Percentiles rank a stretch among this genome's conserved stretches.
Evolutionary conservation across 208 protist genomes (phyloP).

Genomic region (Leishmania braziliensis): DNA sequence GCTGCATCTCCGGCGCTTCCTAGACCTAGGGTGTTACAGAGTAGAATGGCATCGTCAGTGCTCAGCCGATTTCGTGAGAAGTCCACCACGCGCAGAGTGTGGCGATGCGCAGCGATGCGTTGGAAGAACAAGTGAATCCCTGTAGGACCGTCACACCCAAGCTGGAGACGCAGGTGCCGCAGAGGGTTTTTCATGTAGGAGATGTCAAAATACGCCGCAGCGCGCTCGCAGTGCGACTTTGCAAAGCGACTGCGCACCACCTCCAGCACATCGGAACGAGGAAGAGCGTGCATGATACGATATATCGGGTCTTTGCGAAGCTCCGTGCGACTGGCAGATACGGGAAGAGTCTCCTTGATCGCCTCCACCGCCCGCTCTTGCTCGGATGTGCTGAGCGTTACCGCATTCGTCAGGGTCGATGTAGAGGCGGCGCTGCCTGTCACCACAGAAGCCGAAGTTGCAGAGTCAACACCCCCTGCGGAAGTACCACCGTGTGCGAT

Average conservation of each 20-base stretch:
- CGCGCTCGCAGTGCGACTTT: slow-evolving; percentile 68
- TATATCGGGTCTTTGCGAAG: slow-evolving; percentile 73
- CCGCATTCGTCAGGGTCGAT: neutral
- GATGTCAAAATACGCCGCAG: slow-evolving; percentile 70
- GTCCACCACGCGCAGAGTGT: slow-evolving; percentile 74
- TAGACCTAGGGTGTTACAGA: slow-evolving; percentile 63
- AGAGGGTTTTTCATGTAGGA: slow-evolving; percentile 82
- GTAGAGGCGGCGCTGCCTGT: neutral
- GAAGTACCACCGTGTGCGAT: neutral
- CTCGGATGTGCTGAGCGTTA: neutral
- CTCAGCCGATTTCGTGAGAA: slow-evolving; percentile 78
- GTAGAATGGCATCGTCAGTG: slow-evolving; percentile 59
- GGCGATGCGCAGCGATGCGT: slow-evolving; percentile 58
- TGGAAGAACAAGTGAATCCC: slow-evolving; percentile 77
- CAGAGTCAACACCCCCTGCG: neutral
- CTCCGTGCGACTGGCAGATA: slow-evolving; percentile 11
- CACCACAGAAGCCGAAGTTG: neutral
- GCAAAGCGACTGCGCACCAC: slow-evolving; percentile 77
- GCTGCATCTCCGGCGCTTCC: neutral
- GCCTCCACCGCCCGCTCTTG: slow-evolving; percentile 24
- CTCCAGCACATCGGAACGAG: slow-evolving; percentile 85
- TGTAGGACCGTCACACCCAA: slow-evolving; percentile 70
- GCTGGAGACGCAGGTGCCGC: slow-evolving; percentile 75
- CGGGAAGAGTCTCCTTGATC: slow-evolving; percentile 15
- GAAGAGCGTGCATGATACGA: slow-evolving; percentile 81